Evolutionary conservation across 2,329 filamentous ascomycete species (phyloP).

Genomic region (Trichoderma lentiforme): DNA sequence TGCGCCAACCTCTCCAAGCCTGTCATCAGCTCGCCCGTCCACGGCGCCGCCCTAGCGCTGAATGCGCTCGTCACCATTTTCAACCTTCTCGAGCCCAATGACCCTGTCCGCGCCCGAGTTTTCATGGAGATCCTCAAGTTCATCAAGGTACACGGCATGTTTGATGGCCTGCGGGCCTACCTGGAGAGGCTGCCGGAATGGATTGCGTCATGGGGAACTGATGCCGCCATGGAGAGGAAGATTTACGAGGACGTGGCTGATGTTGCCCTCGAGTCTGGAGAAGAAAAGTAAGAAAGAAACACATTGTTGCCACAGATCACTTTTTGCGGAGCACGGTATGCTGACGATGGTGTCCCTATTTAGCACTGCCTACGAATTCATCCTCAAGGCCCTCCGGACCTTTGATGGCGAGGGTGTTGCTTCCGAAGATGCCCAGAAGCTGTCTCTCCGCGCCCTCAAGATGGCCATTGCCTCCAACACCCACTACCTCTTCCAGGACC

Average conservation of each 20-base stretch:
- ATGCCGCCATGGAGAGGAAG: slow-evolving; percentile 78
- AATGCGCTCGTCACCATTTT: slow-evolving; percentile 92
- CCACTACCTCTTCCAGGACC: slow-evolving; percentile 72
- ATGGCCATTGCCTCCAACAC: slow-evolving; percentile 51
- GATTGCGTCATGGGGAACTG: slow-evolving; percentile 78
- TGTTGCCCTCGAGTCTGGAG: slow-evolving; percentile 72
- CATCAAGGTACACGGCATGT: slow-evolving; percentile 70
- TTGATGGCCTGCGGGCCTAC: slow-evolving; percentile 79
- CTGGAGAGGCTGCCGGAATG: slow-evolving; percentile 79
- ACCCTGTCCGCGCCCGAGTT: slow-evolving; percentile 83
- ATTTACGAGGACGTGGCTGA: slow-evolving; percentile 81
- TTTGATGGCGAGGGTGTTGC: slow-evolving; percentile 56
- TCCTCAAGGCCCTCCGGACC: slow-evolving; percentile 59
- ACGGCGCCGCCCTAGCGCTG: slow-evolving; percentile 81
- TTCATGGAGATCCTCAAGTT: slow-evolving; percentile 85
- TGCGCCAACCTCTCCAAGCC: slow-evolving; percentile 88
- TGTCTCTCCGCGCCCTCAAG: slow-evolving; percentile 57
- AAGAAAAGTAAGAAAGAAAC: slow-evolving; percentile 62
- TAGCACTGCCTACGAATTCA: slow-evolving; percentile 64
- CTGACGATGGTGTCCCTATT: neutral
- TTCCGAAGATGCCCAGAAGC: slow-evolving; percentile 58
- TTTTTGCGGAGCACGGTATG: neutral
- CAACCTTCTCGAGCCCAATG: slow-evolving; percentile 78
- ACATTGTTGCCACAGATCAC: neutral
- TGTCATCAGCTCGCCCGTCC: slow-evolving; percentile 77